These are phyloP conservation scores for Boechera retrofracta DNA, from an alignment of 345 rosid species.

Conservation along the genomic window DNA sequence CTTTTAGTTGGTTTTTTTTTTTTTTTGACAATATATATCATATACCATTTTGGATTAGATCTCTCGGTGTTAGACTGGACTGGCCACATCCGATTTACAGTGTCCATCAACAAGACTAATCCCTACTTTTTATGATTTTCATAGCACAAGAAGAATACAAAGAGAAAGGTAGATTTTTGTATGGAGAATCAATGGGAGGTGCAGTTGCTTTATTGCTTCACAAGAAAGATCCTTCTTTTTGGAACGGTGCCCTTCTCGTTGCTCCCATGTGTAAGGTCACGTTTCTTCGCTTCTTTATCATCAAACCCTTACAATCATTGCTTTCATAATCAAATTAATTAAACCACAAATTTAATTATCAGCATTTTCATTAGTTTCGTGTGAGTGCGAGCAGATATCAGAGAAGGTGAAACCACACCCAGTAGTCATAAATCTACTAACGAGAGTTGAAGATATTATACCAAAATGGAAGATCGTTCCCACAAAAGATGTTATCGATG, in stretches of 20 bases:
- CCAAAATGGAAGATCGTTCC: slow-evolving; percentile 99
- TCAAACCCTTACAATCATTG: background rate
- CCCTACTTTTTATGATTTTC: background rate
- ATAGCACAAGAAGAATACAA: slow-evolving; percentile 64
- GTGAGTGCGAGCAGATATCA: slow-evolving; percentile 59
- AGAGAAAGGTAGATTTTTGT: slow-evolving; percentile 75
- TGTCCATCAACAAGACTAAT: background rate
- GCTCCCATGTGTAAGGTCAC: slow-evolving; percentile 98
- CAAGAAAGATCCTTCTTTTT: slow-evolving; percentile 74
- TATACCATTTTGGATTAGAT: background rate
- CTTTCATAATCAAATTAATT: background rate
- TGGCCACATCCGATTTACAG: background rate
- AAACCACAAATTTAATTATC: background rate
- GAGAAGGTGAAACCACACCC: slow-evolving; percentile 97
- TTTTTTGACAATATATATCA: background rate
- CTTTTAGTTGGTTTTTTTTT: background rate
- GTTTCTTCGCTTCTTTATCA: background rate
- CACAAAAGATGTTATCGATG: slow-evolving; percentile 78
- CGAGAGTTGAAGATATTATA: slow-evolving; percentile 80
- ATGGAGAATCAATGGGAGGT: slow-evolving; percentile 98
- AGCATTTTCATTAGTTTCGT: background rate
- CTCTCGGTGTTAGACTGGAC: background rate
- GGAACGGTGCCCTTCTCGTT: slow-evolving; percentile 83
- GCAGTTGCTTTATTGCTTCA: slow-evolving; percentile 85
- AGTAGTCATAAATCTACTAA: slow-evolving; percentile 71